Evolutionary conservation across 352 stramenopile species (phyloP).

Genomic region (Pythium phragmitis): DNA sequence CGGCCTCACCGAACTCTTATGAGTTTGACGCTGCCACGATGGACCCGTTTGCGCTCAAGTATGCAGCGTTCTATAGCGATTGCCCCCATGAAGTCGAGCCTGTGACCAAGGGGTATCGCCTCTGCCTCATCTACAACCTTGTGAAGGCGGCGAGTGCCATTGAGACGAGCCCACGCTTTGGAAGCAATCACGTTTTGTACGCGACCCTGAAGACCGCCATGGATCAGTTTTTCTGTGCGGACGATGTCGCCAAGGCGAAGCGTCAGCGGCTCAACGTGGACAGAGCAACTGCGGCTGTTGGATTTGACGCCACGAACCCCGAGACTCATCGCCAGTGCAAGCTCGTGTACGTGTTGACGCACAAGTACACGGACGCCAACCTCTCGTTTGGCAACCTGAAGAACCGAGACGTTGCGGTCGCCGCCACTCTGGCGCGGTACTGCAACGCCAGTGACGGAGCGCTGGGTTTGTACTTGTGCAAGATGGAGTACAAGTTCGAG

Average conservation of each 20-base stretch:
- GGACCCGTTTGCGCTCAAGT: conserved; percentile 14
- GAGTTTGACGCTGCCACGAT: conserved; percentile 5
- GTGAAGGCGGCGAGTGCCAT: not conserved
- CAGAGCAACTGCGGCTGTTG: not conserved
- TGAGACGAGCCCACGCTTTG: conserved; percentile 7
- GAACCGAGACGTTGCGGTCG: conserved; percentile 6
- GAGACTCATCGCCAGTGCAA: not conserved
- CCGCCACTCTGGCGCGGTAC: conserved; percentile 4
- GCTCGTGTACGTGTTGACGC: conserved; percentile 17
- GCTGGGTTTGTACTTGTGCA: not conserved
- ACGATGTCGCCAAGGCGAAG: not conserved
- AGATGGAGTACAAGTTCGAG: not conserved
- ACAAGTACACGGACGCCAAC: conserved; percentile 21
- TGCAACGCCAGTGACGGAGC: conserved; percentile 17
- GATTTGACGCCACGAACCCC: conserved; percentile 10
- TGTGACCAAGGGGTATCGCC: conserved; percentile 11
- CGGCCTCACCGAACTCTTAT: not conserved
- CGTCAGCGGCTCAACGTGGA: not conserved
- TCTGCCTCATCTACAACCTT: conserved; percentile 15
- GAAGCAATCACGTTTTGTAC: conserved; percentile 3
- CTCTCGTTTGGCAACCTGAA: conserved; percentile 21
- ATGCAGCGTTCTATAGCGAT: conserved; percentile 7
- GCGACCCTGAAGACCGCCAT: not conserved
- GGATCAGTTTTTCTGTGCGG: not conserved
- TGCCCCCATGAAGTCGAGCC: conserved; percentile 5